Base-by-base conservation (phyloP, 768 basidiomycete species). In the Lentinus tigrinus region DNA sequence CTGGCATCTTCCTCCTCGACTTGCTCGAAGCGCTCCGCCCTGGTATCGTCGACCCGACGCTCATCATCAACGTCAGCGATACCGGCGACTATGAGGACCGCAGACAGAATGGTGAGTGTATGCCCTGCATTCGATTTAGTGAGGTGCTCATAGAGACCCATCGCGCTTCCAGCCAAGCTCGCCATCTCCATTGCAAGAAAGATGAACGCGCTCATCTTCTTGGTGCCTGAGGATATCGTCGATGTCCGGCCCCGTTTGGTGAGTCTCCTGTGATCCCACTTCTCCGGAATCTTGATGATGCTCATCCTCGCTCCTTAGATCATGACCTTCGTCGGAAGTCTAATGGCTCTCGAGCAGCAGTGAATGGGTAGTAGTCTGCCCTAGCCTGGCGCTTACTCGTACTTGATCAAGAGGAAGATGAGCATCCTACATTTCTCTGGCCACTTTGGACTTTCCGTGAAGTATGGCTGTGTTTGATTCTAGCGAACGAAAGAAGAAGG, bases 141-240 rank as follows among this genome's bases (percentile, higher is more conserved):
- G 23, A 34, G 4, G 8, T 39, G 10, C 8, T 37, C 27, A 53
- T 31, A 53, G n/a, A n/a, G n/a, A n/a, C 24, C 2, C 2, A 31
- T 2, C 24, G 26, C 46, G 14, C 19, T 48, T 44, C n/a, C 61
- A 97, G 95, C 95, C 16, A 98, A 98, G 83, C 74, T 98, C 62
- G 96, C 94, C 8, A 98, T 98, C 65, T 98, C 96, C 3, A 98
- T 98, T 65, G 95, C 96, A n/a, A 82, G 96, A 68, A 98, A 98
- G 82, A 88, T 95, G 88, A 92, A 93, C 53, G 92, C 93, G 4
- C 74, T 97, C 65, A 98, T 98, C 67, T 98, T 98, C 82, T 76
- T 98, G 57, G 96, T 98, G 0, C 95, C 96, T 0, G 96, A 98
- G 69, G 95, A 95, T 74, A 95, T 98, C 65, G 94, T 98, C 36